Base-by-base conservation (phyloP, 2,329 filamentous ascomycete species). In the Aspergillus cejpii region DNA sequence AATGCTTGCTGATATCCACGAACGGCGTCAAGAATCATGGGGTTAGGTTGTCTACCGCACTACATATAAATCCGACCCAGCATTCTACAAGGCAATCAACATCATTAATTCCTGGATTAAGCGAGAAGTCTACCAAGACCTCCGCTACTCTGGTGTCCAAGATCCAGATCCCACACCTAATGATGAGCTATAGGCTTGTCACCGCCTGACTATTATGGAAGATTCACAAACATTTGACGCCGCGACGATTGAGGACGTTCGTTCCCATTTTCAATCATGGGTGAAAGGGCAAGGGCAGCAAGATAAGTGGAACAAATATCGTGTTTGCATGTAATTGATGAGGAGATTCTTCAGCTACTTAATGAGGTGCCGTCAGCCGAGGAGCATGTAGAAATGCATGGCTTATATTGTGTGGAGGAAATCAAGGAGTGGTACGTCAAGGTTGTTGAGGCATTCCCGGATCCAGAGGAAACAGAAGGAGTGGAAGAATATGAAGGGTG, bases 11-110 rank as follows among this genome's bases (percentile, higher is more conserved):
- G 8, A 27, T 11, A 11, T 27, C 24, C 24, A 11, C 24, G 24
- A 27, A 27, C 24, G 5, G 24, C 39, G 27, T 6, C 19, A 41
- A 34, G 39, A 41, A 6, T 23, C 39, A n/a, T 41, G 39, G 27
- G 39, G 39, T 19, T 41, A 27, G 27, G 39, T 41, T 6, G 39
- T 41, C 19, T 41, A 41, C 39, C 39, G 39, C 17, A 34, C 39
- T 3, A 34, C 27, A 2, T 41, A 41, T 12, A 34, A 27, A 3
- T 41, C 39, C 28, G 20, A 41, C 15, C 4, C 28, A n/a, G 17
- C 12, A 19, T 41, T 41, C 19, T 28, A 19, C n/a, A n/a, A 20
- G 14, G 39, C 39, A 21, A 41, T 41, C 19, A 27, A 31, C 14
- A 24, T 34, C 14, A 10, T 41, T 15, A 41, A 8, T 6, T 33